phyloP scores from a whole-genome alignment of 768 basidiomycete genomes.

The Mycena venus region DNA sequence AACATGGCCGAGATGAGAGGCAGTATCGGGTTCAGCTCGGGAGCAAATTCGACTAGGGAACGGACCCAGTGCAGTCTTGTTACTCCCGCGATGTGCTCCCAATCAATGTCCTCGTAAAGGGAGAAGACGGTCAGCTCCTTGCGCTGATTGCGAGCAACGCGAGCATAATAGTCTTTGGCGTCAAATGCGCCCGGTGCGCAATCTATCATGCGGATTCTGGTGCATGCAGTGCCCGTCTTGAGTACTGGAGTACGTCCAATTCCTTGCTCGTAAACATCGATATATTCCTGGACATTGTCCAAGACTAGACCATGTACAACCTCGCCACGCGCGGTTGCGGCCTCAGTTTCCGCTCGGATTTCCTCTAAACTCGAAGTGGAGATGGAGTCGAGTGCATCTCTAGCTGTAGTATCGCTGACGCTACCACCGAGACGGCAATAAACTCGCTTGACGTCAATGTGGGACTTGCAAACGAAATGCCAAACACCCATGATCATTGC shows the following conservation, averaged over 20 bases:
- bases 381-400: slow-evolving; percentile 31
- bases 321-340: neutral
- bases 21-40: too few species aligned
- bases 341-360: slow-evolving; percentile 9
- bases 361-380: slow-evolving; percentile 17
- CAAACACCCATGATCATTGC: slow-evolving; percentile 32
- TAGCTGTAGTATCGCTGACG: slow-evolving; percentile 34
- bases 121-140: neutral
- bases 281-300: slow-evolving; percentile 37
- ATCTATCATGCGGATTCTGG: too few species aligned
- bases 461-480: slow-evolving; percentile 38
- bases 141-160: neutral
- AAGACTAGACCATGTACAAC: neutral
- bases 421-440: slow-evolving; percentile 35
- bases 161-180: neutral
- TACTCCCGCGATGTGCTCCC: too few species aligned
- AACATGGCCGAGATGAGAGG: too few species aligned
- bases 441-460: slow-evolving; percentile 40
- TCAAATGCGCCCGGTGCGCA: neutral
- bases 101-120: too few species aligned
- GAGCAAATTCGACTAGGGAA: too few species aligned
- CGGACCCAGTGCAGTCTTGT: too few species aligned
- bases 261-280: neutral
- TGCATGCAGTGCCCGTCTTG: neutral
- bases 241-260: neutral